Percentiles rank a stretch among this genome's conserved stretches.
Conservation (phyloP, 108 stramenopile genomes). For the Nannochloropsis salina region DNA sequence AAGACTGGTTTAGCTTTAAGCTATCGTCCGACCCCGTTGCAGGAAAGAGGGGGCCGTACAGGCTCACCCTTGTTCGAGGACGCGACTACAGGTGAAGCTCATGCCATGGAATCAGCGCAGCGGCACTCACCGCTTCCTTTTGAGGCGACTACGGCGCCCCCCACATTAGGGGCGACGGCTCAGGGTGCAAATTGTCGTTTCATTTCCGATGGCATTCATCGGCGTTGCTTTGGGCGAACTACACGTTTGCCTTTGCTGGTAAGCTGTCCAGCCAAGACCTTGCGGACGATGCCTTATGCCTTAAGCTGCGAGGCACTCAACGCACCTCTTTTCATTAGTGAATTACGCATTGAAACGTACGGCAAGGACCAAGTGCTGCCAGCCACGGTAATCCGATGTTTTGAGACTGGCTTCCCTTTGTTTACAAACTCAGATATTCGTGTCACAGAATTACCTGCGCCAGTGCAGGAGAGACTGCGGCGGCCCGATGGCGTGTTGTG, state of each 20-base stretch:
- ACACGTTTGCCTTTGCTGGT: neutral
- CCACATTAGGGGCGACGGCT: neutral
- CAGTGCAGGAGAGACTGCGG: neutral
- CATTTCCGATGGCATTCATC: constrained; percentile 19
- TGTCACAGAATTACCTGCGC: neutral
- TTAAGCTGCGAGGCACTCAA: neutral
- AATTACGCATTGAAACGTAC: neutral
- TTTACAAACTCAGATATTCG: neutral
- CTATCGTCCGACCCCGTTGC: constrained; percentile 1
- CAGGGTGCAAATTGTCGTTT: neutral
- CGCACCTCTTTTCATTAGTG: neutral
- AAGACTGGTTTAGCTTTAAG: constrained; percentile 22
- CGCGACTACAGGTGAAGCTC: neutral
- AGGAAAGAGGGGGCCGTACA: neutral
- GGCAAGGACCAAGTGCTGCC: constrained; percentile 19
- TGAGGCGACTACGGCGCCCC: neutral
- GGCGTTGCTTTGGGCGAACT: neutral
- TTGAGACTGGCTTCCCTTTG: neutral
- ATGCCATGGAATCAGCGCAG: neutral
- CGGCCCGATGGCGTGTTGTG: neutral
- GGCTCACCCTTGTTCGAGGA: neutral
- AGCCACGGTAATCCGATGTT: neutral
- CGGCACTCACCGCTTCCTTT: constrained; percentile 14
- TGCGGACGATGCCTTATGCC: constrained; percentile 22
- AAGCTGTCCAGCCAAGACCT: neutral